Conservation (phyloP, 768 basidiomycete species). For the Pleurotus sapidus region DNA sequence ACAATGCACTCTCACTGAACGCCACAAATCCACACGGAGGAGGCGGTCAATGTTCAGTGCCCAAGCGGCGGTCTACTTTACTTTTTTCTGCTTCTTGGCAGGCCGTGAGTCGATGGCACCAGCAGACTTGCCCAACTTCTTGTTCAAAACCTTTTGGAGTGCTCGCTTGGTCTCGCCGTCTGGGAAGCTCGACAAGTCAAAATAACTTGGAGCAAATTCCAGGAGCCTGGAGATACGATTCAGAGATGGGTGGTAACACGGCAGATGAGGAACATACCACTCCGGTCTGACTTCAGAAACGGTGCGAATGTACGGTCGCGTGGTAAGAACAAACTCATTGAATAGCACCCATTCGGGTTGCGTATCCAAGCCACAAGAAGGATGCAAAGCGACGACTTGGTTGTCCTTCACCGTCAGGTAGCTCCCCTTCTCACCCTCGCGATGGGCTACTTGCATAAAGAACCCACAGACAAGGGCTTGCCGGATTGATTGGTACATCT, state of each 20-base stretch:
- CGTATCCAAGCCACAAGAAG: conserved; percentile 82
- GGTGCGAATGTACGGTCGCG: conserved; percentile 84
- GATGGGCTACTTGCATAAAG: conserved; percentile 98
- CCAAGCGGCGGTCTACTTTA: conserved; percentile 1
- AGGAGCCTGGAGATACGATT: conserved; percentile 44
- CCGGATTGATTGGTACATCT: conserved; percentile 72
- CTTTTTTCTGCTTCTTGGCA: conserved; percentile 31
- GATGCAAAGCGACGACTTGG: conserved; percentile 83
- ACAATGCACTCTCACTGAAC: too few species aligned
- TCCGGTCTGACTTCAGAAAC: conserved; percentile 85
- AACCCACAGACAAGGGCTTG: conserved; percentile 88
- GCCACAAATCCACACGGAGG: too few species aligned
- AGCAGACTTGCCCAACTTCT: conserved; percentile 44
- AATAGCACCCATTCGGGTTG: conserved; percentile 92
- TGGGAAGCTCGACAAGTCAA: conserved; percentile 60
- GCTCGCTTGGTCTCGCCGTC: conserved; percentile 72
- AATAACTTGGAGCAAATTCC: conserved; percentile 65
- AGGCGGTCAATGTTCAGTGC: too few species aligned
- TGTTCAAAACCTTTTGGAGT: conserved; percentile 51
- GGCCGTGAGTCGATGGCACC: conserved; percentile 23
- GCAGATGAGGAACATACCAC: conserved; percentile 52
- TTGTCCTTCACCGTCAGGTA: conserved; percentile 96
- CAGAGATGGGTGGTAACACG: conserved; percentile 3
- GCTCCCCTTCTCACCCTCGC: conserved; percentile 84
- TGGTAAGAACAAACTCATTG: conserved; percentile 94